Percentiles rank a stretch among this genome's conserved stretches.
Evolutionary conservation across 2,329 filamentous ascomycete species (phyloP).

Genomic region (Fusarium bulbicola): DNA sequence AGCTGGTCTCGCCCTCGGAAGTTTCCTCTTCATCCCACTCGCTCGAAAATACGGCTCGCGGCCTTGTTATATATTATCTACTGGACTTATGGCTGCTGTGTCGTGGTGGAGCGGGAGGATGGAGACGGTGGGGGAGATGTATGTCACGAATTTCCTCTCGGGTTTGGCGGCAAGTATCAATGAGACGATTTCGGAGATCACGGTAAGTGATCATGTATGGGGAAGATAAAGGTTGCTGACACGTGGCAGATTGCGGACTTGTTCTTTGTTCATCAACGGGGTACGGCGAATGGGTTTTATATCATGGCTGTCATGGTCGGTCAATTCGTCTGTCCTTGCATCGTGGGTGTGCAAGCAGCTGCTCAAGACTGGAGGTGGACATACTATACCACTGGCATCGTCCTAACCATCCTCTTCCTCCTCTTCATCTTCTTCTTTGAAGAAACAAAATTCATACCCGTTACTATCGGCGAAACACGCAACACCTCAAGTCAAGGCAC

Average conservation of each 20-base stretch:
- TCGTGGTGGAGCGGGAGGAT: slow-evolving; percentile 17
- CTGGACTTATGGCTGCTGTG: slow-evolving; percentile 9
- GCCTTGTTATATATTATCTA: slow-evolving; percentile 39
- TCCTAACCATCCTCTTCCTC: slow-evolving; percentile 28
- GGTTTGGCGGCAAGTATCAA: slow-evolving; percentile 51
- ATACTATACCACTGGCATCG: slow-evolving; percentile 37
- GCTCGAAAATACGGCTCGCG: slow-evolving; percentile 46
- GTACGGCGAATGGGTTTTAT: slow-evolving; percentile 45
- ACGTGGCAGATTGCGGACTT: slow-evolving; percentile 39
- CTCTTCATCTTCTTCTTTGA: slow-evolving; percentile 39
- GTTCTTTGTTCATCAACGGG: slow-evolving; percentile 46
- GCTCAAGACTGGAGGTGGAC: slow-evolving; percentile 38
- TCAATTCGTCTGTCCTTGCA: slow-evolving; percentile 43
- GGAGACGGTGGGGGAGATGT: slow-evolving; percentile 30
- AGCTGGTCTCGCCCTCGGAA: slow-evolving; percentile 44
- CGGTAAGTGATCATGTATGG: background rate
- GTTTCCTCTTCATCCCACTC: slow-evolving; percentile 46
- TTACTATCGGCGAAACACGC: background rate
- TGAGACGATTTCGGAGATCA: slow-evolving; percentile 51
- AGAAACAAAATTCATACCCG: slow-evolving; percentile 43
- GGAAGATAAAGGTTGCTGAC: background rate
- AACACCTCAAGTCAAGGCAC: background rate
- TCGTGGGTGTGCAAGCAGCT: slow-evolving; percentile 38
- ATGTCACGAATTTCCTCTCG: slow-evolving; percentile 39
- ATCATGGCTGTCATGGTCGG: slow-evolving; percentile 45